Evolutionary conservation across 495 filamentous ascomycete genomes (phyloP).

Genomic region (Aspergillus sclerotiicarbonarius): DNA sequence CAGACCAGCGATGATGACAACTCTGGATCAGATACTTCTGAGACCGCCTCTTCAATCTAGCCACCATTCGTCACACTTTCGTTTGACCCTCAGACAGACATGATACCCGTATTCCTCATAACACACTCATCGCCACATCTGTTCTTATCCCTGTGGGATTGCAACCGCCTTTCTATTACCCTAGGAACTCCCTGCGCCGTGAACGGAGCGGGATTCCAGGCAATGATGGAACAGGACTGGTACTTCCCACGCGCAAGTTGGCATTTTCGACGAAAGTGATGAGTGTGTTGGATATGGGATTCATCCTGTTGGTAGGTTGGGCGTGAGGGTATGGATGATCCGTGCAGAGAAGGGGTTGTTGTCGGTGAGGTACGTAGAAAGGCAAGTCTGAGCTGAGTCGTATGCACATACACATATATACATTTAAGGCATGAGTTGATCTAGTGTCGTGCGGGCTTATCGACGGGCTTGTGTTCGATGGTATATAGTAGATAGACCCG

Average conservation of each 20-base stretch:
- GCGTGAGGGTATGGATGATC: background rate
- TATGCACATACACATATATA: background rate
- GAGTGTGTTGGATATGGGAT: background rate
- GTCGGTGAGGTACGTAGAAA: constrained; percentile 40
- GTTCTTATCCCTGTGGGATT: constrained; percentile 6
- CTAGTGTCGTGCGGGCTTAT: no score
- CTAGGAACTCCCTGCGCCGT: background rate
- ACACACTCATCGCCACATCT: constrained; percentile 2
- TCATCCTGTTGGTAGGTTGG: background rate
- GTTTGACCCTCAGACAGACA: background rate
- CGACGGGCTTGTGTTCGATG: no score
- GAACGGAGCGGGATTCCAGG: constrained; percentile 2
- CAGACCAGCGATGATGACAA: constrained; percentile 46
- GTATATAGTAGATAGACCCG: no score
- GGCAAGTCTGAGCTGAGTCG: constrained; percentile 53
- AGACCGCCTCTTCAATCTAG: constrained; percentile 24
- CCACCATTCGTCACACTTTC: constrained; percentile 5
- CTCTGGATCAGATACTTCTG: constrained; percentile 53
- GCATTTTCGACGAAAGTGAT: background rate
- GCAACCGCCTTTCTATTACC: constrained; percentile 27
- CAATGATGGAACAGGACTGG: background rate
- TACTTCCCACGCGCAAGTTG: constrained; percentile 2
- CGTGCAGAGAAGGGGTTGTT: constrained; percentile 17
- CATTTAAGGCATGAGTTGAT: no score
- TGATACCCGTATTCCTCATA: background rate